Conservation (phyloP, 495 filamentous ascomycete genomes). For the Glonium stellatum region DNA sequence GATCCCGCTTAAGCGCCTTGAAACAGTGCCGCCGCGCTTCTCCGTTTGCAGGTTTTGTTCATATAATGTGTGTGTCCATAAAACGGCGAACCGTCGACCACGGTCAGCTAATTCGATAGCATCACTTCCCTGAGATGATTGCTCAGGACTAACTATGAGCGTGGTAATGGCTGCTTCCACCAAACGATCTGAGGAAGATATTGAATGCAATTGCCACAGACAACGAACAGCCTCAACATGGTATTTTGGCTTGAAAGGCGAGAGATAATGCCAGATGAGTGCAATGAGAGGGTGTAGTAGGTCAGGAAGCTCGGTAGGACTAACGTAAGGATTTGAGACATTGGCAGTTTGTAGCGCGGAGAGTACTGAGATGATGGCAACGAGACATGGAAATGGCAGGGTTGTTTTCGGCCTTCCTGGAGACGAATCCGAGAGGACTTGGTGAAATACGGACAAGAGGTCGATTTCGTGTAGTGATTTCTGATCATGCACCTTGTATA, state of each 20-base stretch:
- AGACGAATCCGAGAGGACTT: conserved; percentile 4
- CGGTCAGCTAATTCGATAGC: conserved; percentile 4
- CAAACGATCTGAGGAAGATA: conserved; percentile 48
- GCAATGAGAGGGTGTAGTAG: conserved; percentile 61
- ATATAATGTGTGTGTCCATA: conserved; percentile 38
- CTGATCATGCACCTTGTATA: conserved; percentile 18
- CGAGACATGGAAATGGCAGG: conserved; percentile 15
- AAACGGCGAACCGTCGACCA: conserved; percentile 28
- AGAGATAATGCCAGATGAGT: conserved; percentile 71
- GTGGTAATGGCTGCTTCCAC: conserved; percentile 76
- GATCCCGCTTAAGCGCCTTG: conserved; percentile 23
- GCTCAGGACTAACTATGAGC: conserved; percentile 50
- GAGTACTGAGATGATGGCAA: conserved; percentile 51
- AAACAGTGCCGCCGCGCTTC: conserved; percentile 7
- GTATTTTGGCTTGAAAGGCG: conserved; percentile 74
- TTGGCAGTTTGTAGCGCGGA: conserved; percentile 56
- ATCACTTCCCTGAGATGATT: not conserved
- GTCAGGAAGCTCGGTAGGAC: conserved; percentile 51
- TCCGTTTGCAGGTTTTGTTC: conserved; percentile 25
- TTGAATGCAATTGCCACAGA: conserved; percentile 75
- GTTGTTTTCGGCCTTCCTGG: not conserved
- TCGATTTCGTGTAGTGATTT: conserved; percentile 6
- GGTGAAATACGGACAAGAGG: conserved; percentile 7
- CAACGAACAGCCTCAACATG: conserved; percentile 86
- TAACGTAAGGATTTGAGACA: conserved; percentile 40